Percentiles rank a stretch among this genome's conserved stretches.
Evolutionary conservation across 768 basidiomycete species (phyloP).

Genomic region (Boletellus ananiceps): DNA sequence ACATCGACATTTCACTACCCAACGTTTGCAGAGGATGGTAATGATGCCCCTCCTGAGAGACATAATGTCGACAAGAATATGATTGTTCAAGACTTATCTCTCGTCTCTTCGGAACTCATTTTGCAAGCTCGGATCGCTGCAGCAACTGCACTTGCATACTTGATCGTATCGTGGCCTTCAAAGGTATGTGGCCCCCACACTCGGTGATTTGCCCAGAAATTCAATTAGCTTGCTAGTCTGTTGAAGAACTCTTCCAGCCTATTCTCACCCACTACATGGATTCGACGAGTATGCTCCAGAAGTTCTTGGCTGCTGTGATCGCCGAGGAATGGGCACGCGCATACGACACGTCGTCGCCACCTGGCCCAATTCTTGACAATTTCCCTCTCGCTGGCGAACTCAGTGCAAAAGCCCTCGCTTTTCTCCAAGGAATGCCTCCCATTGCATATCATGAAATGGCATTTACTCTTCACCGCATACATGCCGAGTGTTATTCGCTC

Average conservation of each 20-base stretch:
- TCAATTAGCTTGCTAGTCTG: conserved; percentile 25
- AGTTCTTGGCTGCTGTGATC: conserved; percentile 78
- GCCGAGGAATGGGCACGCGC: conserved; percentile 88
- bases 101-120: conserved; percentile 72
- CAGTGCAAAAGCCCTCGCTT: conserved; percentile 58
- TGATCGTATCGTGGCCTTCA: conserved; percentile 64
- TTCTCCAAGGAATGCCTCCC: conserved; percentile 73
- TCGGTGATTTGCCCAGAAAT: neutral
- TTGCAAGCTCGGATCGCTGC: conserved; percentile 76
- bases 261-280: conserved; percentile 76
- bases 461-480: conserved; percentile 72
- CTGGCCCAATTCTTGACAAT: conserved; percentile 45
- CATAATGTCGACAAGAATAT: conserved; percentile 98
- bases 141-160: conserved; percentile 69
- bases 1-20: conserved; percentile 63
- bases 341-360: conserved; percentile 36
- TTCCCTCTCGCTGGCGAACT: conserved; percentile 64
- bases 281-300: conserved; percentile 89
- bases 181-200: conserved; percentile 36
- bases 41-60: conserved; percentile 47
- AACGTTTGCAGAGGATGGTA: conserved; percentile 43
- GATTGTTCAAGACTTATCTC: conserved; percentile 82
- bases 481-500: conserved; percentile 71
- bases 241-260: conserved; percentile 68
- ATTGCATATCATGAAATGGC: conserved; percentile 89